phyloP scores from a whole-genome alignment of 805 yeast species.

The Yamadazyma laniorum region DNA sequence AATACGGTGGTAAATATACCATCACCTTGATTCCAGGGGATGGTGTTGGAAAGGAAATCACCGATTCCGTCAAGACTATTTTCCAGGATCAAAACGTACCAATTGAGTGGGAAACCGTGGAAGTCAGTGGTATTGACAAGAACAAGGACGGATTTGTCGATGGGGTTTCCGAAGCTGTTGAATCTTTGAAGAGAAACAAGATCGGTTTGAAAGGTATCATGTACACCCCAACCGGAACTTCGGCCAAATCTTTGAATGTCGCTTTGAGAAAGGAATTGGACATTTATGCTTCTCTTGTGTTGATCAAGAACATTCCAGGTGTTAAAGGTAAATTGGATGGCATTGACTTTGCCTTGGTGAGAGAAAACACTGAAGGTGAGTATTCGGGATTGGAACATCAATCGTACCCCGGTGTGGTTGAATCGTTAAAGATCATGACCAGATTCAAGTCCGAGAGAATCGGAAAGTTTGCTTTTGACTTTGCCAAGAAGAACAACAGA shows the following conservation, averaged over 20 bases:
- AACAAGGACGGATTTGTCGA: constrained; percentile 70
- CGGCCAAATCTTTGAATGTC: constrained; percentile 86
- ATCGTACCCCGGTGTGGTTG: constrained; percentile 96
- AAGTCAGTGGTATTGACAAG: constrained; percentile 47
- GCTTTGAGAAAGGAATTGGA: constrained; percentile 96
- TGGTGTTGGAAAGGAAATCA: constrained; percentile 95
- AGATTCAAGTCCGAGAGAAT: constrained; percentile 94
- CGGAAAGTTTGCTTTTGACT: constrained; percentile 96
- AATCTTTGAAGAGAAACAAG: constrained; percentile 91
- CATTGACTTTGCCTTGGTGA: constrained; percentile 89
- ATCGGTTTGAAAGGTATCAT: constrained; percentile 96
- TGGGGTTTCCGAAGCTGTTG: constrained; percentile 80
- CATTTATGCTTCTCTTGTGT: constrained; percentile 91
- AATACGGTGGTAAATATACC: constrained; percentile 91
- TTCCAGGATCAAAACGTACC: constrained; percentile 87
- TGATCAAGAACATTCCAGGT: constrained; percentile 92
- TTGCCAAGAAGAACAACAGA: constrained; percentile 89
- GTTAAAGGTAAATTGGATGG: constrained; percentile 85
- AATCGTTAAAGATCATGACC: constrained; percentile 92
- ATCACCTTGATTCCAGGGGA: constrained; percentile 97
- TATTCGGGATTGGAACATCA: constrained; percentile 98
- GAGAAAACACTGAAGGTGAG: constrained; percentile 99
- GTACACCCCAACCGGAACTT: constrained; percentile 79
- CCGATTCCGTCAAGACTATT: constrained; percentile 88
- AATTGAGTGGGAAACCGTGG: constrained; percentile 79